phyloP scores from a whole-genome alignment of 2,329 filamentous ascomycete species.

The Sarocladiaceae sp. region DNA sequence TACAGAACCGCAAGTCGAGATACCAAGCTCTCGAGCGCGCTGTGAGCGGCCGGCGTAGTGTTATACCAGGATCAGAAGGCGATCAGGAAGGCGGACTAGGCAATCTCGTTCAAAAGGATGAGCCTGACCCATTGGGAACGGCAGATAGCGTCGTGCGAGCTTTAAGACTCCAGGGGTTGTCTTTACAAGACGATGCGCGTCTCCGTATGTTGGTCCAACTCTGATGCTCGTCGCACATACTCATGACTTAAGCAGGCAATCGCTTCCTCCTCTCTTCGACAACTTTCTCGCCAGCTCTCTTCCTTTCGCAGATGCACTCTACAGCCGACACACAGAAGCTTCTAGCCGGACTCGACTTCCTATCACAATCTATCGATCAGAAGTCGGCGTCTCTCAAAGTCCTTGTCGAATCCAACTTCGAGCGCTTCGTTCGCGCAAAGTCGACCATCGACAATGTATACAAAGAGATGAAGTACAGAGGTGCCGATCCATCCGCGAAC shows the following conservation, averaged over 20 bases:
- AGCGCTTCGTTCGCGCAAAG: constrained; percentile 95
- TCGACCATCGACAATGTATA: constrained; percentile 98
- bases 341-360: constrained; percentile 74
- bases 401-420: constrained; percentile 95
- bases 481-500: constrained; percentile 46
- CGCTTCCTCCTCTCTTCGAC: constrained; percentile 94
- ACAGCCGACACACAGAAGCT: constrained; percentile 79
- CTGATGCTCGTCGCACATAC: background rate
- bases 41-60: constrained; percentile 63
- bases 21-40: constrained; percentile 81
- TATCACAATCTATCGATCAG: constrained; percentile 91
- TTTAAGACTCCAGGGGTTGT: constrained; percentile 70
- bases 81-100: constrained; percentile 59
- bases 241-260: constrained; percentile 55
- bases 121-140: constrained; percentile 86
- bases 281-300: constrained; percentile 87
- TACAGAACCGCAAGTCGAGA: constrained; percentile 64
- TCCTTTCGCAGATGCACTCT: constrained; percentile 87
- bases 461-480: constrained; percentile 86
- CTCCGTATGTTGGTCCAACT: constrained; percentile 52
- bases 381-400: constrained; percentile 97
- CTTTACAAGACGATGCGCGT: constrained; percentile 77
- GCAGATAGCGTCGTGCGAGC: constrained; percentile 82
- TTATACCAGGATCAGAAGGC: constrained; percentile 65
- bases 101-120: constrained; percentile 82